These are phyloP conservation scores for Scheffersomyces coipomensis DNA, from an alignment of 805 yeast species.

Conservation along the genomic window DNA sequence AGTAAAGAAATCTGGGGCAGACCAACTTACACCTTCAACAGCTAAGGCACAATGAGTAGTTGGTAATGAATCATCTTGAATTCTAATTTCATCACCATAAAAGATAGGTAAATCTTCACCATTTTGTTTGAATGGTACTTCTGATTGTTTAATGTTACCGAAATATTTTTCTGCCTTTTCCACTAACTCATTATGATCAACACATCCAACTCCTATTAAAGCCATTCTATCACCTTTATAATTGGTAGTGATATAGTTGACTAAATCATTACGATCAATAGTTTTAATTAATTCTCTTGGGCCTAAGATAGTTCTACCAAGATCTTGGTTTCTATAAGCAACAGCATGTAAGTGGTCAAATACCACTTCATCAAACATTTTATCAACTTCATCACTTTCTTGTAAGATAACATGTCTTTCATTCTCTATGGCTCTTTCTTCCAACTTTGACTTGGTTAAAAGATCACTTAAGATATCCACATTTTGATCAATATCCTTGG, in stretches of 20 bases:
- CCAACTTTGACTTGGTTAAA: conserved; percentile 80
- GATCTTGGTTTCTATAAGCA: conserved; percentile 84
- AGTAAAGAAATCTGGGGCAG: conserved; percentile 90
- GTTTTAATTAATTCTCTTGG: conserved; percentile 86
- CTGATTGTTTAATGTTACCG: conserved; percentile 60
- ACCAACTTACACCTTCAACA: conserved; percentile 98
- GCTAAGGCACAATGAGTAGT: conserved; percentile 90
- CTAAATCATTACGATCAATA: conserved; percentile 73
- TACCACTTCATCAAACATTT: conserved; percentile 97
- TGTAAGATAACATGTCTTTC: conserved; percentile 96
- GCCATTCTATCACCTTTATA: conserved; percentile 98
- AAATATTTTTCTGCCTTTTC: conserved; percentile 72
- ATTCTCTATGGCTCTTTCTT: conserved; percentile 82
- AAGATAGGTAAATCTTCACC: conserved; percentile 77
- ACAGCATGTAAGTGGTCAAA: conserved; percentile 95
- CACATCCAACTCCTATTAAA: conserved; percentile 94
- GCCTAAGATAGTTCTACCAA: conserved; percentile 95
- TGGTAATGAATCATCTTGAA: conserved; percentile 80
- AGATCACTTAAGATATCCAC: conserved; percentile 89
- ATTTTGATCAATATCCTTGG: conserved; percentile 76
- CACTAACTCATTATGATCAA: conserved; percentile 83
- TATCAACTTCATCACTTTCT: conserved; percentile 96
- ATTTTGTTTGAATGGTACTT: conserved; percentile 70
- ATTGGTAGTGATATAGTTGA: conserved; percentile 76
- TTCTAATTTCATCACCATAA: conserved; percentile 80